Evolutionary conservation across 441 rosid species (phyloP).

Genomic region (Dalechampia spathulata): DNA sequence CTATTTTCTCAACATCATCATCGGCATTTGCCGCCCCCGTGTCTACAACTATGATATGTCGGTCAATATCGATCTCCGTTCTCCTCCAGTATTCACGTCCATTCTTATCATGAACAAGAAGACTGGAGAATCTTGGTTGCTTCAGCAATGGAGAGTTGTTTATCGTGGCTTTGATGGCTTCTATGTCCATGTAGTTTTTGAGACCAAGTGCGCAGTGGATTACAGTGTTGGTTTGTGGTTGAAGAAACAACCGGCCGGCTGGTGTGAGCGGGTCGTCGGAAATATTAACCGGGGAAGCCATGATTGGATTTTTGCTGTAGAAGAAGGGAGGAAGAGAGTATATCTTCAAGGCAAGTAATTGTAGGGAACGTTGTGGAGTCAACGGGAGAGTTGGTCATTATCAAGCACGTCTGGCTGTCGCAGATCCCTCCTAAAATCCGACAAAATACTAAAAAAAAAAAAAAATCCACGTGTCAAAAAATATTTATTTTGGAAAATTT

Average conservation of each 20-base stretch:
- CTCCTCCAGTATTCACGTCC: constrained; percentile 46
- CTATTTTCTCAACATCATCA: constrained; percentile 10
- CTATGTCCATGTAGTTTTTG: constrained; percentile 21
- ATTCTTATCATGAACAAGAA: constrained; percentile 36
- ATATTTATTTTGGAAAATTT: no score
- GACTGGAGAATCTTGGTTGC: constrained; percentile 55
- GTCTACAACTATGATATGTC: constrained; percentile 28
- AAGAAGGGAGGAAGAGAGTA: background rate
- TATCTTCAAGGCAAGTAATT: no score
- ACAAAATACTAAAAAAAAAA: no score
- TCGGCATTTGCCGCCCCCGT: background rate
- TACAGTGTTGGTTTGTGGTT: constrained; percentile 29
- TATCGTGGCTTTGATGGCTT: constrained; percentile 20
- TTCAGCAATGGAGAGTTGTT: constrained; percentile 30
- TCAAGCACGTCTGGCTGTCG: no score
- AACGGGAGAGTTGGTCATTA: no score
- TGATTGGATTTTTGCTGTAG: background rate
- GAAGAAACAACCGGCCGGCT: constrained; percentile 48
- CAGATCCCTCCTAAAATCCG: no score
- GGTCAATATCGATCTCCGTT: constrained; percentile 39
- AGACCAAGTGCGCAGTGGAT: constrained; percentile 43
- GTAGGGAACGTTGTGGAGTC: no score
- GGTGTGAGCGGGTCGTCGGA: constrained; percentile 47
- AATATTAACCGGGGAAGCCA: constrained; percentile 15
- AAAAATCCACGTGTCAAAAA: no score